phyloP scores from a whole-genome alignment of 2,329 filamentous ascomycete species.

The Coniochaeta hoffmannii region DNA sequence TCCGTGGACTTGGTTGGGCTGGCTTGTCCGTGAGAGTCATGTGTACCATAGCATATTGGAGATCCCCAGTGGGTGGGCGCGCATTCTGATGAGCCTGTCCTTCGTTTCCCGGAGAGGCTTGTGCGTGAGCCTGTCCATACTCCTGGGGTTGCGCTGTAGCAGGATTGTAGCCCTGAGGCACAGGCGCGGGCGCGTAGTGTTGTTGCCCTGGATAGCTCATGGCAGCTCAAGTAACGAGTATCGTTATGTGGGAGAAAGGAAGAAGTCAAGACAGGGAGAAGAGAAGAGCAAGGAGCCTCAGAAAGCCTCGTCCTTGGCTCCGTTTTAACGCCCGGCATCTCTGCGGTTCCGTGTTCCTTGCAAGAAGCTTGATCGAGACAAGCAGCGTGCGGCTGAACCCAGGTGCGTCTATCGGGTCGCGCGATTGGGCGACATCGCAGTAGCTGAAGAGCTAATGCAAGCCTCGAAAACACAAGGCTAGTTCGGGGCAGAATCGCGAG shows the following conservation, averaged over 20 bases:
- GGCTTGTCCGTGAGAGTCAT: neutral
- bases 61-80: neutral
- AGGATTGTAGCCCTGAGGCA: neutral
- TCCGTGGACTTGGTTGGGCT: neutral
- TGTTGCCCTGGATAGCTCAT: neutral
- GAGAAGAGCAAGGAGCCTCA: neutral
- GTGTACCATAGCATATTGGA: neutral
- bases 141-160: neutral
- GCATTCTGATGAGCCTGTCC: neutral
- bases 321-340: neutral
- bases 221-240: too few species aligned
- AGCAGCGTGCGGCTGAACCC: neutral
- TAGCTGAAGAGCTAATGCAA: neutral
- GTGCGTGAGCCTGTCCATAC: neutral
- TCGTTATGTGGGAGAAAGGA: too few species aligned
- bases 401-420: neutral
- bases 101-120: neutral
- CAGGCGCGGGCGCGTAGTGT: neutral
- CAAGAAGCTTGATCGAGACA: neutral
- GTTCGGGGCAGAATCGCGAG: neutral
- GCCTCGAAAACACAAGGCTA: neutral
- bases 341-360: neutral
- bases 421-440: neutral
- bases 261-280: too few species aligned
- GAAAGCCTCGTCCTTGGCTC: neutral